phyloP scores from a whole-genome alignment of 129 eudicot species.

The Centrapalus pauciflorus region DNA sequence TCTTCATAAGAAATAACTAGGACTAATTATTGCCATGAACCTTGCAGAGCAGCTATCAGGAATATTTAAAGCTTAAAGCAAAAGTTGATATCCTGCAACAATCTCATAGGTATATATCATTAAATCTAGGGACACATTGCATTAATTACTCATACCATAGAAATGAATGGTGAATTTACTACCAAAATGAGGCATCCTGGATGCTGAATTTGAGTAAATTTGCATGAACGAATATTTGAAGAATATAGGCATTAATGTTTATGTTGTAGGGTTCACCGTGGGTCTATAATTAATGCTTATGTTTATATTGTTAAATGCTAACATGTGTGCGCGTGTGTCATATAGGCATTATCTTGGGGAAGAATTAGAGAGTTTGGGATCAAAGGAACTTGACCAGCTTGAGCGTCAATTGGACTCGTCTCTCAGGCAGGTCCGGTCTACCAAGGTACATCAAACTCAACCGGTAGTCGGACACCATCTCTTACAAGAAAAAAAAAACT shows the following conservation, averaged over 20 bases:
- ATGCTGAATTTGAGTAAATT: not conserved
- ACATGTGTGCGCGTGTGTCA: not conserved
- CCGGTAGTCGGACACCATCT: no score
- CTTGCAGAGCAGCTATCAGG: constrained; percentile 46
- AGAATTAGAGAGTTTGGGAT: constrained; percentile 41
- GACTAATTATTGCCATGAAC: not conserved
- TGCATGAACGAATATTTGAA: not conserved
- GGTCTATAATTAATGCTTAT: not conserved
- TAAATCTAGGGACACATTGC: not conserved
- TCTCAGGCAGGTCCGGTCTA: constrained; percentile 46
- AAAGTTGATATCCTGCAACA: constrained; percentile 45
- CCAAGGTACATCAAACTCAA: constrained; percentile 25
- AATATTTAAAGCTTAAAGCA: constrained; percentile 49
- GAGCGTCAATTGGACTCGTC: constrained; percentile 46
- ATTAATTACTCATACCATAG: not conserved
- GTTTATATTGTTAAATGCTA: not conserved
- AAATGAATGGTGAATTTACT: not conserved
- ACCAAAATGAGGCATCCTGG: not conserved
- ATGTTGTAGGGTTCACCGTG: not conserved
- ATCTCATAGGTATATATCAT: constrained; percentile 39
- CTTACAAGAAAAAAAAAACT: not conserved
- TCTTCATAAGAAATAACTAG: not conserved
- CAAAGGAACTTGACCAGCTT: constrained; percentile 46
- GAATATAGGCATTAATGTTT: not conserved
- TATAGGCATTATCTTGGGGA: constrained; percentile 48